Percentiles rank a stretch among this genome's conserved stretches.
phyloP scores from a whole-genome alignment of 2,329 filamentous ascomycete species.

The Aspergillus sp. region DNA sequence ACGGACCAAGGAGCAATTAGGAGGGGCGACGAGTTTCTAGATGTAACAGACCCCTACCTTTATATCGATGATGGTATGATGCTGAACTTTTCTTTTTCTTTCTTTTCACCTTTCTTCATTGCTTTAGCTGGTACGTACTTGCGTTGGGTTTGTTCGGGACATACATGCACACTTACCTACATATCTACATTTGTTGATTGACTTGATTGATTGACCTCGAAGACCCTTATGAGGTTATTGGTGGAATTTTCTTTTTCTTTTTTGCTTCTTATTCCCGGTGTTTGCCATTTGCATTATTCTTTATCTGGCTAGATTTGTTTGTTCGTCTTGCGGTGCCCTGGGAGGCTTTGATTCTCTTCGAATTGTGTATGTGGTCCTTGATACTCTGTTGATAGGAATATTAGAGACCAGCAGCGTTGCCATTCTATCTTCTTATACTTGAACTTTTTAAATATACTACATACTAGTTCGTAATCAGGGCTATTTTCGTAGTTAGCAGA shows the following conservation, averaged over 20 bases:
- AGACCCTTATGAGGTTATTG: constrained; percentile 12
- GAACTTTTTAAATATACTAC: no score
- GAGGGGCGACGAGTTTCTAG: constrained; percentile 10
- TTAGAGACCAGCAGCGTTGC: no score
- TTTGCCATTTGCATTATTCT: constrained; percentile 7
- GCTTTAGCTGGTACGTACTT: constrained; percentile 1
- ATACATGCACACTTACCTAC: background rate
- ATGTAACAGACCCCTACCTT: constrained; percentile 3
- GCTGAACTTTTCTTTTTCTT: background rate
- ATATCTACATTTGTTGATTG: constrained; percentile 7
- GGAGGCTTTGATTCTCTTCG: no score
- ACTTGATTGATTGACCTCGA: constrained; percentile 1
- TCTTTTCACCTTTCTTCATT: constrained; percentile 4
- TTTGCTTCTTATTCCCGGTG: constrained; percentile 2
- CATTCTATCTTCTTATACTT: no score
- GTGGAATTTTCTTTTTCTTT: constrained; percentile 7
- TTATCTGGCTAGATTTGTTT: constrained; percentile 1
- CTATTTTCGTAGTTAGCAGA: no score
- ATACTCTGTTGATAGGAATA: no score
- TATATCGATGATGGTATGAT: background rate
- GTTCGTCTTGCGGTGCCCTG: background rate
- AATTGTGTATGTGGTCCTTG: no score
- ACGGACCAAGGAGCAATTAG: constrained; percentile 25
- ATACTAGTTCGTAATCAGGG: no score
- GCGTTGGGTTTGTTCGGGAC: background rate